phyloP scores from a whole-genome alignment of 192 early-diverging fungal genomes.

The Coemansia asiatica region DNA sequence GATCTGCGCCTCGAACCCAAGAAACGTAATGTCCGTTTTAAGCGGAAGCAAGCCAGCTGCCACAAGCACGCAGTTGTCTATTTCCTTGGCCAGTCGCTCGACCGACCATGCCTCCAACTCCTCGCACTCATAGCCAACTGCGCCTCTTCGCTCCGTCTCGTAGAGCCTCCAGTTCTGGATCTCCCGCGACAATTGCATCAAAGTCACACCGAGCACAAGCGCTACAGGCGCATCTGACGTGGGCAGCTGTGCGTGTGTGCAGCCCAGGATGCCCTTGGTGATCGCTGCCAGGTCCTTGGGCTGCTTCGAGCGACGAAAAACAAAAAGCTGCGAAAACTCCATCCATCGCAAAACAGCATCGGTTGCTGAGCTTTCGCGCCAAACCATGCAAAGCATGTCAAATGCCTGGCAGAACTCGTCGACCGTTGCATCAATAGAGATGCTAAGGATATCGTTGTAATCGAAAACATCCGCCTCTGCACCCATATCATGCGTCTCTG shows the following conservation, averaged over 20 bases:
- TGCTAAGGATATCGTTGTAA: slow-evolving; percentile 34
- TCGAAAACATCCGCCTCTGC: slow-evolving; percentile 6
- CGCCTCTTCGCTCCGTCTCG: slow-evolving; percentile 12
- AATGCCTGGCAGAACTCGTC: slow-evolving; percentile 43
- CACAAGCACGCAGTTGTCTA: slow-evolving; percentile 26
- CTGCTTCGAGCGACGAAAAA: background rate
- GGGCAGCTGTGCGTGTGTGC: slow-evolving; percentile 11
- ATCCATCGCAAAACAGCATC: slow-evolving; percentile 29
- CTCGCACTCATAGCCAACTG: slow-evolving; percentile 40
- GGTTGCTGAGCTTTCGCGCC: slow-evolving; percentile 14
- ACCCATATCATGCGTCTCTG: background rate
- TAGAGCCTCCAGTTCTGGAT: slow-evolving; percentile 7
- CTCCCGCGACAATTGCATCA: slow-evolving; percentile 32
- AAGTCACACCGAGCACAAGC: slow-evolving; percentile 21
- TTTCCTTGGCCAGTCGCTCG: slow-evolving; percentile 23
- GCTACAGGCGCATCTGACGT: slow-evolving; percentile 12
- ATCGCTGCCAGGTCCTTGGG: background rate
- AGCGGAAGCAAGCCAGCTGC: slow-evolving; percentile 18
- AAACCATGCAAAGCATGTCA: slow-evolving; percentile 36
- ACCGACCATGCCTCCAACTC: slow-evolving; percentile 8
- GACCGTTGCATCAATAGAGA: slow-evolving; percentile 23
- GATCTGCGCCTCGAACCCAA: background rate
- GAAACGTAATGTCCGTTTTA: too few relatives aligned
- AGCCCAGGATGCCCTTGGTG: background rate
- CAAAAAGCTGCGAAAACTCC: slow-evolving; percentile 32